Evolutionary conservation across 345 rosid genomes (phyloP).

Genomic region (Pistacia atlantica): DNA sequence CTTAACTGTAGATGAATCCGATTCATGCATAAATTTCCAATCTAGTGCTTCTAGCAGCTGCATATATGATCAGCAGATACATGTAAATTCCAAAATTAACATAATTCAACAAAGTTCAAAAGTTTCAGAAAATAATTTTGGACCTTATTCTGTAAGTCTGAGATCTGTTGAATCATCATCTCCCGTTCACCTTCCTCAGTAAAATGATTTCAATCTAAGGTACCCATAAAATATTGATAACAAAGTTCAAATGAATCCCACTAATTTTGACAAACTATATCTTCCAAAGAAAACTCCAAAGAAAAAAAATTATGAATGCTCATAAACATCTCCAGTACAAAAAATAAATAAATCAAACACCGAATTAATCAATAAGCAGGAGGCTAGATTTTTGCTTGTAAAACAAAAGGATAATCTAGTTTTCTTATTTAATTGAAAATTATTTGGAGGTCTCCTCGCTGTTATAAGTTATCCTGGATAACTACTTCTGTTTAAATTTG

Average conservation of each 20-base stretch:
- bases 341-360: neutral
- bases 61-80: constrained; percentile 22
- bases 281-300: neutral
- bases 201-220: constrained; percentile 71
- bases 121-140: neutral
- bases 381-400: neutral
- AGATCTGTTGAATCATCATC: constrained; percentile 80
- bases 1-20: constrained; percentile 48
- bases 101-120: neutral
- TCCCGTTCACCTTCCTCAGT: constrained; percentile 81
- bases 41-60: constrained; percentile 97
- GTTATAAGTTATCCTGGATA: neutral
- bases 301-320: too few species aligned
- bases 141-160: constrained; percentile 76
- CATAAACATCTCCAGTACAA: neutral
- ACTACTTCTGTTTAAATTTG: neutral
- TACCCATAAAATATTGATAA: constrained; percentile 7
- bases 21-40: constrained; percentile 91
- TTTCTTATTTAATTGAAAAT: too few species aligned
- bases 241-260: neutral
- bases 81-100: constrained; percentile 4
- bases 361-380: neutral
- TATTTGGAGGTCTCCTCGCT: neutral
- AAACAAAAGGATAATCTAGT: too few species aligned
- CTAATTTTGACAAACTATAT: neutral